Evolutionary conservation across 176 grass and related monocot genomes (phyloP), one percentile per base, ranked within the genome.

Genomic region (Tillandsia leiboldiana): DNA sequence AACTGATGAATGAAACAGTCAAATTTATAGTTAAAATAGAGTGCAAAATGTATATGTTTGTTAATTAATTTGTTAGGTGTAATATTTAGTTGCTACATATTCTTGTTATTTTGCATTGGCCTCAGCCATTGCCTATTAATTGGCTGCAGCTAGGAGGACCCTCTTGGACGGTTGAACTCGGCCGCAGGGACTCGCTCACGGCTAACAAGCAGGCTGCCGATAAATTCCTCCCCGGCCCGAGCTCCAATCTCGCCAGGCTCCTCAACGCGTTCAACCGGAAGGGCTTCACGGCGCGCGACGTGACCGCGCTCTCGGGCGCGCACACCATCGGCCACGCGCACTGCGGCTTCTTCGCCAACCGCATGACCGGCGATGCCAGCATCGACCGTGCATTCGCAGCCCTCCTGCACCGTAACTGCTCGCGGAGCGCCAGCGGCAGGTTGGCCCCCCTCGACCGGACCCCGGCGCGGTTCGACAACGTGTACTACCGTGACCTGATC

Each of bases 261-360:
- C 48, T 86, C 52, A 52, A 76, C 0, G 1, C 52, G 11, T 90
- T 90, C 73, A 58, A 14, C 8, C 26, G 12, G 3, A 79, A 89
- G 61, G 90, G 86, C 54, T 80, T 93, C 12, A 74, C 64, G 18
- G n/a, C 86, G 9, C 81, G 68, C 0, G 80, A 94, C 83, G 81
- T 94, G 83, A 86, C 90, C 10, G 86, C 83, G 69, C 78, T 94
- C 12, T 94, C 86, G 3, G 90, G 90, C 5, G 83, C 80, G 22
- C 90, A 94, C 75, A 86, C 90, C 11, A 73, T 94, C 51, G 86
- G 90, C 2, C 73, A 51, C 17, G 73, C 83, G 10, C 64, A 54
- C 26, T 94, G 90, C 86, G 3, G 3, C n/a, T 53, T 68, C 28
- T 86, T 86, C 67, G 77, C 80, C 1, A 53, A 15, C 67, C 83